Evolutionary conservation across 306 rosid genomes (phyloP).

Genomic region (Quercus agrifolia): DNA sequence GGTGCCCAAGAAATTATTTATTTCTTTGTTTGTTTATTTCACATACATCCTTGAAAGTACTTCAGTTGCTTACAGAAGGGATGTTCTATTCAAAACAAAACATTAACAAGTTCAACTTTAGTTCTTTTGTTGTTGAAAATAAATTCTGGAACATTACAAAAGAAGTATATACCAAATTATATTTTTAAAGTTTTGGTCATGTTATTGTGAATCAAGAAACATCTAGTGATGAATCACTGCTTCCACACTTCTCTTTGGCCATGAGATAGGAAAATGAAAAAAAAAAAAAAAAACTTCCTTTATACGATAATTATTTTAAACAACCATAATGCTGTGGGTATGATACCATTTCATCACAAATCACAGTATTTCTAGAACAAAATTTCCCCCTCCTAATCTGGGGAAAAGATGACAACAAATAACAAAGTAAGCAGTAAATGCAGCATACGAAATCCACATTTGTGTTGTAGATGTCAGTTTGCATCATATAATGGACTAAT

Average conservation of each 20-base stretch:
- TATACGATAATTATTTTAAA: background rate
- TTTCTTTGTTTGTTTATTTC: background rate
- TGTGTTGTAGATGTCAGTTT: background rate
- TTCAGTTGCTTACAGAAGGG: background rate
- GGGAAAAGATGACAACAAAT: no score
- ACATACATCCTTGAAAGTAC: background rate
- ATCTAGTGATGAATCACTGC: background rate
- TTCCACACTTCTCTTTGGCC: background rate
- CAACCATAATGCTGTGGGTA: no score
- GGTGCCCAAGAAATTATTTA: background rate
- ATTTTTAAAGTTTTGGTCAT: background rate
- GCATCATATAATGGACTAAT: background rate
- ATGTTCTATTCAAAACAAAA: background rate
- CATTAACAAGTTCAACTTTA: background rate
- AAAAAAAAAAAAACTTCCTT: background rate
- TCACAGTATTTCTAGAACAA: no score
- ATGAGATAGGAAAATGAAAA: background rate
- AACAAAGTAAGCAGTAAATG: no score
- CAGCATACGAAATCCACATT: background rate
- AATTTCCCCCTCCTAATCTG: no score
- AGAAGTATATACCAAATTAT: background rate
- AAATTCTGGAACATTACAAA: background rate
- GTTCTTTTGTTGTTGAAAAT: background rate
- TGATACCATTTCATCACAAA: no score
- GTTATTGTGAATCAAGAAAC: background rate